Conservation (phyloP, 345 rosid species). For the Brassica juncea region DNA sequence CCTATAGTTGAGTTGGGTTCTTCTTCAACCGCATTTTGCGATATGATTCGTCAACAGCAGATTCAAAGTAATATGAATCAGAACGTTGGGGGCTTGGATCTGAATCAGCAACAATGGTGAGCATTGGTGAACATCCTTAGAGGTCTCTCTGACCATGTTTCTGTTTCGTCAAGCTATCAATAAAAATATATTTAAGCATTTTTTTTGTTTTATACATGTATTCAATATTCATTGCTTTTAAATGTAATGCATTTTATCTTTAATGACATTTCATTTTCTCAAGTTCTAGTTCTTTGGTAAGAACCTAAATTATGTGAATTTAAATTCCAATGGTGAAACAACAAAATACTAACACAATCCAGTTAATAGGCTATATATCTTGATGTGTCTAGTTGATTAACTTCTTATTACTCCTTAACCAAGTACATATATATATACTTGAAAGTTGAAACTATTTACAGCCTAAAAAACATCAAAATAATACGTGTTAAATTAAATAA, state of each 20-base stretch:
- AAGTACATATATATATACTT: neutral
- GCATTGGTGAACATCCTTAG: neutral
- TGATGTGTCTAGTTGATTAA: neutral
- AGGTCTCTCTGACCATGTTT: neutral
- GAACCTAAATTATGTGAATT: neutral
- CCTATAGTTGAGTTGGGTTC: constrained; percentile 11
- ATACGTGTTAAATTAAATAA: too few relatives aligned
- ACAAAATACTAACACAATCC: neutral
- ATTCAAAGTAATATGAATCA: neutral
- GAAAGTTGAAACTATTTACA: neutral
- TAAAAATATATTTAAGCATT: neutral
- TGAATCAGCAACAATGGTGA: constrained; percentile 18
- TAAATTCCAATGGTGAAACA: neutral
- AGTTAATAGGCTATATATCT: neutral
- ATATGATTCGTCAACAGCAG: neutral
- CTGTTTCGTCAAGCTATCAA: neutral
- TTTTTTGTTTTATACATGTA: neutral
- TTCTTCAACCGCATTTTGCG: constrained; percentile 1
- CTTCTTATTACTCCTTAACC: neutral
- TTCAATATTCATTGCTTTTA: neutral
- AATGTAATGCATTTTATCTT: neutral
- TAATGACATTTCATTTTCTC: neutral
- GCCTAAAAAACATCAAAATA: neutral
- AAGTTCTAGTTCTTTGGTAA: neutral
- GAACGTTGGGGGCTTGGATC: constrained; percentile 14